phyloP scores from a whole-genome alignment of 345 rosid species.

The Salix koriyanagi region DNA sequence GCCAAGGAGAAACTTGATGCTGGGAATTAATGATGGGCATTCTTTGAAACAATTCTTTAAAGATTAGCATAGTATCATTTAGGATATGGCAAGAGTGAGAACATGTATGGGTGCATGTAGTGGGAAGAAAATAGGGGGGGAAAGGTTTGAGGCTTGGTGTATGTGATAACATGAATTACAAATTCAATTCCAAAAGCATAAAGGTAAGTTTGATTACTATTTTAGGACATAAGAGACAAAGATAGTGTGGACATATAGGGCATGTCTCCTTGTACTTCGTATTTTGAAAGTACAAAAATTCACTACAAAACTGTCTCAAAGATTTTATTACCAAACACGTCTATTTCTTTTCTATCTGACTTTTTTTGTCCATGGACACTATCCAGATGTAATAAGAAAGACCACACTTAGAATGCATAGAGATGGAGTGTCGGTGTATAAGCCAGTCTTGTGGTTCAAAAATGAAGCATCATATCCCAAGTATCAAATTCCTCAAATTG shows the following conservation, averaged over 20 bases:
- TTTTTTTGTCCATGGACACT: too few relatives aligned
- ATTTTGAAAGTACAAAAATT: too few relatives aligned
- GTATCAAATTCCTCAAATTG: background rate
- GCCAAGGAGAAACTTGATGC: background rate
- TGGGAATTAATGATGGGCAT: background rate
- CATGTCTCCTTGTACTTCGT: too few relatives aligned
- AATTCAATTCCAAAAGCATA: background rate
- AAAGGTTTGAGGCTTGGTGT: background rate
- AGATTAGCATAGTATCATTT: background rate
- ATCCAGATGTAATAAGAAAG: background rate
- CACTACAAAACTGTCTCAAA: too few relatives aligned
- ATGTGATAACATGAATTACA: background rate
- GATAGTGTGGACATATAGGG: too few relatives aligned
- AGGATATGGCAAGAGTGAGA: background rate
- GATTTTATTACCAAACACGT: too few relatives aligned
- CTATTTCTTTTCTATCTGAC: too few relatives aligned
- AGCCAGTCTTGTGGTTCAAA: background rate
- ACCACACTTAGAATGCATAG: background rate
- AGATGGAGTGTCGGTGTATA: background rate
- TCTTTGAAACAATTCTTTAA: background rate
- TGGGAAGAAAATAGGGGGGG: background rate
- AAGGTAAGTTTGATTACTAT: too few relatives aligned
- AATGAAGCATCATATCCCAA: background rate
- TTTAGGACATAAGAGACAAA: too few relatives aligned
- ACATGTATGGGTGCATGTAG: background rate